phyloP scores from a whole-genome alignment of 345 rosid genomes.

The Eutrema yunnanense region DNA sequence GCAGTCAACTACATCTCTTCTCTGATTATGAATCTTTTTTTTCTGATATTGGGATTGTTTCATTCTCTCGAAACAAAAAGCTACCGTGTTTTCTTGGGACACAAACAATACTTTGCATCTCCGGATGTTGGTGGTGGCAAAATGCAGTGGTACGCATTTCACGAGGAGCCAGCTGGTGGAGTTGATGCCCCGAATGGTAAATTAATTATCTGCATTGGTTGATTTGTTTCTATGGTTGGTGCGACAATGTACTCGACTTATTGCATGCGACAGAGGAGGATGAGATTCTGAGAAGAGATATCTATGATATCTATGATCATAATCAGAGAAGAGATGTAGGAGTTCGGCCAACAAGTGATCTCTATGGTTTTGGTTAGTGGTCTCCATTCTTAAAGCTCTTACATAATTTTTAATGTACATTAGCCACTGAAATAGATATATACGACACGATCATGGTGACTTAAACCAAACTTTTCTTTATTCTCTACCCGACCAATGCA shows the following conservation, averaged over 20 bases:
- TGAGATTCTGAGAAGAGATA: constrained; percentile 83
- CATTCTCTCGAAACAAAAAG: constrained; percentile 29
- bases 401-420: no score
- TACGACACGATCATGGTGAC: no score
- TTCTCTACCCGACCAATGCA: no score
- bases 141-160: constrained; percentile 99
- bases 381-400: no score
- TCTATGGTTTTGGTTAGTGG: no score
- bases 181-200: constrained; percentile 58
- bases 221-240: constrained; percentile 37
- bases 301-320: constrained; percentile 55
- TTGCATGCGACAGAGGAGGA: constrained; percentile 76
- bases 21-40: background rate
- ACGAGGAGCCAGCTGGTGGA: constrained; percentile 79
- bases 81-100: constrained; percentile 91
- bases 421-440: no score
- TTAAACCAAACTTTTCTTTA: no score
- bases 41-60: constrained; percentile 5
- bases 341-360: no score
- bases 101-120: constrained; percentile 94
- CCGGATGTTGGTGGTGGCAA: constrained; percentile 96
- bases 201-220: background rate
- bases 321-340: no score
- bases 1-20: background rate
- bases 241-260: constrained; percentile 80